Evolutionary conservation across 768 basidiomycete genomes (phyloP).

Genomic region (Rhodotorula graminis): DNA sequence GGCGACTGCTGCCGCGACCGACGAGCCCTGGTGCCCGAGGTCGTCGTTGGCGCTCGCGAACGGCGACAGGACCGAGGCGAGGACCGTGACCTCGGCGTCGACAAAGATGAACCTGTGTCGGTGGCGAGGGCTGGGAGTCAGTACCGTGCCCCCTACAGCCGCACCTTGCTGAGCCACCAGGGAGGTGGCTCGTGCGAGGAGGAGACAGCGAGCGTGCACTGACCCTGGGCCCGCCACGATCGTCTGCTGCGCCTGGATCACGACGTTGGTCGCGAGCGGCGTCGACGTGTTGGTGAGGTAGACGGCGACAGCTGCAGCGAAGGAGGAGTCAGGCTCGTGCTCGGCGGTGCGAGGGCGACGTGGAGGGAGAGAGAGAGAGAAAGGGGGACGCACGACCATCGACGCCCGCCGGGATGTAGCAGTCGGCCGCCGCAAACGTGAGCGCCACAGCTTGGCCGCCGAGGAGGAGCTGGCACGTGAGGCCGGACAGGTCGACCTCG

Average conservation of each 20-base stretch:
- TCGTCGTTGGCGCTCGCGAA: no score
- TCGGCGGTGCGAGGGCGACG: not conserved
- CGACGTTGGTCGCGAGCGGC: constrained; percentile 61
- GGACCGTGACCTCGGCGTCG: constrained; percentile 1
- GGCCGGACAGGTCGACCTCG: constrained; percentile 7
- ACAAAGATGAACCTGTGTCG: constrained; percentile 28
- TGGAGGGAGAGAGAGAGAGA: not conserved
- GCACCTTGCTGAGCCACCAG: no score
- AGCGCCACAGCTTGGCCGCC: constrained; percentile 60
- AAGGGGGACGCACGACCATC: constrained; percentile 54
- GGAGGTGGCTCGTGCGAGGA: no score
- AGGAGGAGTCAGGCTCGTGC: not conserved
- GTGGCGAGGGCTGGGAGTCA: not conserved
- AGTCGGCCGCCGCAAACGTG: constrained; percentile 58
- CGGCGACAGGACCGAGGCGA: constrained; percentile 1
- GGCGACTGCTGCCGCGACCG: not conserved
- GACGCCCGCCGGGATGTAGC: constrained; percentile 62
- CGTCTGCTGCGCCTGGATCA: constrained; percentile 54
- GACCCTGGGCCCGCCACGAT: constrained; percentile 66
- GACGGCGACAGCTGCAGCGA: constrained; percentile 25
- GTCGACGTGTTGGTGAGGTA: constrained; percentile 51
- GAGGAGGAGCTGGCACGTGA: constrained; percentile 68
- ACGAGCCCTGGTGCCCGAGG: not conserved
- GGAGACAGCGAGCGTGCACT: constrained; percentile 55
- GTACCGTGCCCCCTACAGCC: not conserved